These are phyloP conservation scores for Epichloe baconii DNA, from an alignment of 2,329 filamentous ascomycete genomes.

Conservation along the genomic window DNA sequence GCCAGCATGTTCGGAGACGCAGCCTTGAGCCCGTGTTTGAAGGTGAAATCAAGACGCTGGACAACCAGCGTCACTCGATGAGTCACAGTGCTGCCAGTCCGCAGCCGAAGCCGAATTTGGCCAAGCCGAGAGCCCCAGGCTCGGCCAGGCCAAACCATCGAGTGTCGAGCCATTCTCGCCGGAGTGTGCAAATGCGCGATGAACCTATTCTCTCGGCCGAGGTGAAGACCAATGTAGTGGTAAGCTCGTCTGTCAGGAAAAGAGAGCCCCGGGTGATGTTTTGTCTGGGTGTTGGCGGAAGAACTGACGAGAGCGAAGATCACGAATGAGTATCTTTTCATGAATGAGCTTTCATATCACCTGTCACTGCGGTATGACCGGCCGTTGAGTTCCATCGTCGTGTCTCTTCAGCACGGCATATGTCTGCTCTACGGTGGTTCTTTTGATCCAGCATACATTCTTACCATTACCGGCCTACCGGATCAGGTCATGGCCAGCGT, in stretches of 20 bases:
- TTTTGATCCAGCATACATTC: slow-evolving; percentile 66
- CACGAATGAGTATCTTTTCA: slow-evolving; percentile 60
- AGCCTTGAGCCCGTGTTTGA: slow-evolving; percentile 5
- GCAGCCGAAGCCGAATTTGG: slow-evolving; percentile 3
- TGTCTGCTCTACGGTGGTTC: slow-evolving; percentile 64
- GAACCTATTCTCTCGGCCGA: slow-evolving; percentile 6
- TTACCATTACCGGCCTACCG: slow-evolving; percentile 60
- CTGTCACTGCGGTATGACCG: slow-evolving; percentile 65
- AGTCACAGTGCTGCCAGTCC: background rate
- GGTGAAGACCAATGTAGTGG: slow-evolving; percentile 21
- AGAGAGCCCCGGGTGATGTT: background rate
- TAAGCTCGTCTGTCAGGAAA: slow-evolving; percentile 5
- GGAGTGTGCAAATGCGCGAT: background rate
- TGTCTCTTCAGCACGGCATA: slow-evolving; percentile 62
- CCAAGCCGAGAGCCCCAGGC: slow-evolving; percentile 3
- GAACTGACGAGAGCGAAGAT: slow-evolving; percentile 34
- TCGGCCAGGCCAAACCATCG: background rate
- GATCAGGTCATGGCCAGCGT: slow-evolving; percentile 56
- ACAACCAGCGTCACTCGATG: background rate
- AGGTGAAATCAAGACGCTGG: background rate
- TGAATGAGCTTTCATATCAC: slow-evolving; percentile 59
- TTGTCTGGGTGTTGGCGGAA: background rate
- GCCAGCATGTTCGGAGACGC: slow-evolving; percentile 1
- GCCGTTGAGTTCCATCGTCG: slow-evolving; percentile 58
- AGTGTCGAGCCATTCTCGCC: background rate